Evolutionary conservation across 176 grass and related monocot genomes (phyloP).

Genomic region (Tuctoria greenei): DNA sequence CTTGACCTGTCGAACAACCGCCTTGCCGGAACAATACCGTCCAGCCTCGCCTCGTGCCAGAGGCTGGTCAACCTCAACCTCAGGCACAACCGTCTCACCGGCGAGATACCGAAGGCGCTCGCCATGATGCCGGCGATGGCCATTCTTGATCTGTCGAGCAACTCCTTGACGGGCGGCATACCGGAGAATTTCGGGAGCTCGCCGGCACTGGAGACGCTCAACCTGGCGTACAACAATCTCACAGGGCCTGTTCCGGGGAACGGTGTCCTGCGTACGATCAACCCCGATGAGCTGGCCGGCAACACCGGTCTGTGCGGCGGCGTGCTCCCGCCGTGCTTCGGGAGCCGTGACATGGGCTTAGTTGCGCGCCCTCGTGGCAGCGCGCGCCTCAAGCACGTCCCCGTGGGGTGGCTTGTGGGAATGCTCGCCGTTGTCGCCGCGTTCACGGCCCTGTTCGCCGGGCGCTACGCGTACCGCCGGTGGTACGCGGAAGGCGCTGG

Average conservation of each 20-base stretch:
- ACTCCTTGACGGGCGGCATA: slow-evolving; percentile 66
- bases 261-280: slow-evolving; percentile 75
- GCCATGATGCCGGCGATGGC: slow-evolving; percentile 87
- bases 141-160: slow-evolving; percentile 79
- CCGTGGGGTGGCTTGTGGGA: slow-evolving; percentile 56
- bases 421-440: slow-evolving; percentile 44
- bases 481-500: slow-evolving; percentile 60
- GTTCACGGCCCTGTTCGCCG: slow-evolving; percentile 45
- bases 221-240: slow-evolving; percentile 85
- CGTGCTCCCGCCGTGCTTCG: slow-evolving; percentile 63
- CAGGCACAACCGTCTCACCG: slow-evolving; percentile 52
- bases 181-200: slow-evolving; percentile 93
- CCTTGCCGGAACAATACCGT: slow-evolving; percentile 53
- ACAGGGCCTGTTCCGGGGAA: slow-evolving; percentile 67
- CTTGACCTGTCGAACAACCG: slow-evolving; percentile 89
- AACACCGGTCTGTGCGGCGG: slow-evolving; percentile 80
- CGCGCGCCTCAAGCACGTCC: slow-evolving; percentile 51
- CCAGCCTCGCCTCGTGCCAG: slow-evolving; percentile 75
- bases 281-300: slow-evolving; percentile 77
- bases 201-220: slow-evolving; percentile 85
- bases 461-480: slow-evolving; percentile 57
- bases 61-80: slow-evolving; percentile 80
- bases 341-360: slow-evolving; percentile 19
- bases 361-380: slow-evolving; percentile 10
- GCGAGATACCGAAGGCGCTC: slow-evolving; percentile 68